Evolutionary conservation across 306 rosid species (phyloP), one percentile per base, ranked within the genome.

Genomic region (Acacia melanoxylon): DNA sequence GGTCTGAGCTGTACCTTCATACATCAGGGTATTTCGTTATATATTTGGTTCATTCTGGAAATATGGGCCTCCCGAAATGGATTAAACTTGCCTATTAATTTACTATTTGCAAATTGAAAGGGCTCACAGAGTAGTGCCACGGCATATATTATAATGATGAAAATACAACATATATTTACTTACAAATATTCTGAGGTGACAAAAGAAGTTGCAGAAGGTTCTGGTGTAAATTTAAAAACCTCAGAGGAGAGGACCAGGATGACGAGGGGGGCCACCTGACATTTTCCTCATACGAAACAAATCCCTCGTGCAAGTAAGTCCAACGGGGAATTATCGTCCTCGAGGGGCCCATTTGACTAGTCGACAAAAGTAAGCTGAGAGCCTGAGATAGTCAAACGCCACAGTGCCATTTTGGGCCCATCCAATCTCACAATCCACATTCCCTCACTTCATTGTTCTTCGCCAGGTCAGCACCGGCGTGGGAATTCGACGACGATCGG

Each of bases 341-440:
- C 0, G 68, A 71, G 58, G 80, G 84, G 75, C 29, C 86, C 72
- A 61, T 41, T 25, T 52, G 61, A 58, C 80, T 65, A 37, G 58
- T 74, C 31, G 79, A 85, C 86, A 84, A 78, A 54, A 54, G 69
- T 80, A 25, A 54, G 9, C 42, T 54, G 74, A 29, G 2, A 29
- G 31, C 31, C 31, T 29, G 31, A 35, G 24, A 70, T 45, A 22
- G 94, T 92, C 92, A 90, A 90, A 89, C 72, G 42, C 86, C 87
- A 86, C 91, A 75, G 85, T 33, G 81, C 87, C 88, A 76, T 4
- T 31, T 66, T 62, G 72, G 48, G 54, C 80, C 77, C 80, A 76
- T 42, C 45, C 27, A 42, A 68, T 54, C 80, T 40, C 48, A 74
- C 56, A 37, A 74, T 72, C 41, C 63, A 74, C 49, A 35, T 19